Percentiles rank a stretch among this genome's conserved stretches.
These are phyloP conservation scores for Crataegus laevigata DNA, from an alignment of 306 rosid species.

Conservation along the genomic window DNA sequence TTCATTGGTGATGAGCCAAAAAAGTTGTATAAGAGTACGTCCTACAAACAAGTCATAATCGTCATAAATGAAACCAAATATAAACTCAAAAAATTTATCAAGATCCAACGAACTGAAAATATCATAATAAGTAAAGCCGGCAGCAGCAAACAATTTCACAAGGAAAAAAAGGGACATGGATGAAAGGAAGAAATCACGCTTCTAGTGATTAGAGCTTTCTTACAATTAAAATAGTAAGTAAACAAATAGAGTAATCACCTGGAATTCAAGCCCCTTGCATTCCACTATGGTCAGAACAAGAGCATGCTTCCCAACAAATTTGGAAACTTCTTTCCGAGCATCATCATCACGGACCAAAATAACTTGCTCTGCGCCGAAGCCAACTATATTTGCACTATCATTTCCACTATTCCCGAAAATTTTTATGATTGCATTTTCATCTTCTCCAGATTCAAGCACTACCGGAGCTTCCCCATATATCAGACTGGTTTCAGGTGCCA, in stretches of 20 bases:
- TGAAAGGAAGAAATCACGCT: not conserved
- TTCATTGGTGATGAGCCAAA: constrained; percentile 57
- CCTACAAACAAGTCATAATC: constrained; percentile 25
- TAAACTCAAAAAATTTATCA: not conserved
- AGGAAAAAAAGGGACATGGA: not conserved
- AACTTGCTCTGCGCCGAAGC: constrained; percentile 82
- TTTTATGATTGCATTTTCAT: constrained; percentile 50
- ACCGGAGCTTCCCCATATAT: constrained; percentile 66
- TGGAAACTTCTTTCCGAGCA: constrained; percentile 36
- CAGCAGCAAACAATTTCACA: too few species aligned
- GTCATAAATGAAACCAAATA: not conserved
- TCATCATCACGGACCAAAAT: constrained; percentile 71
- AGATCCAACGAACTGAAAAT: not conserved
- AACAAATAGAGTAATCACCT: constrained; percentile 27
- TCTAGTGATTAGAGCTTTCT: not conserved
- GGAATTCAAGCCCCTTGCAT: constrained; percentile 84
- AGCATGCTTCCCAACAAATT: constrained; percentile 57
- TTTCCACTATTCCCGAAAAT: constrained; percentile 55
- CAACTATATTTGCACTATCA: constrained; percentile 37
- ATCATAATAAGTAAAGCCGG: too few species aligned
- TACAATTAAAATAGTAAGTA: too few species aligned
- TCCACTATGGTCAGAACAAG: constrained; percentile 67
- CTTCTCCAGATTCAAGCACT: constrained; percentile 42
- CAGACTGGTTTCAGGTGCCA: constrained; percentile 66
- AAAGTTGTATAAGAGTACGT: constrained; percentile 64